Conservation (phyloP, 192 early-diverging fungal genomes). For the Entomortierella lignicola region DNA sequence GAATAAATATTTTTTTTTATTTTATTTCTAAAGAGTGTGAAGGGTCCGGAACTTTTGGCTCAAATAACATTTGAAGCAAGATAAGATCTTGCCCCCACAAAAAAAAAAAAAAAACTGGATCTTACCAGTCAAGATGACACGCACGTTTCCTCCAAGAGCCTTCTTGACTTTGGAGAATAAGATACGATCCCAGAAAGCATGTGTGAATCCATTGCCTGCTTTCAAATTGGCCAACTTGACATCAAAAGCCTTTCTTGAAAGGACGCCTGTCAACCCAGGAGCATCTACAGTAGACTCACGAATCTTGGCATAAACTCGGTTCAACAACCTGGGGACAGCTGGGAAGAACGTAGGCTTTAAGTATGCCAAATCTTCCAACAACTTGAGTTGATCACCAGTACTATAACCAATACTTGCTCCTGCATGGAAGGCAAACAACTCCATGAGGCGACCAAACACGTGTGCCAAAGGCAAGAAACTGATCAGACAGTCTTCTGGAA, state of each 20-base stretch:
- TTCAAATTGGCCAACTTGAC: conserved; percentile 73
- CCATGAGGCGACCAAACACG: conserved; percentile 81
- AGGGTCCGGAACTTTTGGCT: too few species aligned
- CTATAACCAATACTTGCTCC: conserved; percentile 85
- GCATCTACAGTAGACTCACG: conserved; percentile 65
- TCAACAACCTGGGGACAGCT: conserved; percentile 88
- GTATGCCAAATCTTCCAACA: conserved; percentile 84
- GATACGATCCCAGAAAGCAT: conserved; percentile 90
- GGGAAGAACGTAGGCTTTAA: conserved; percentile 89
- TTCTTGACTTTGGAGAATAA: conserved; percentile 82
- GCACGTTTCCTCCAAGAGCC: conserved; percentile 85
- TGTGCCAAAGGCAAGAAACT: conserved; percentile 92
- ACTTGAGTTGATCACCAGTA: conserved; percentile 73
- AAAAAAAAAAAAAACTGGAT: not conserved
- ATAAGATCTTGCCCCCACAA: too few species aligned
- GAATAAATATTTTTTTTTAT: too few species aligned
- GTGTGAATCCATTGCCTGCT: conserved; percentile 69
- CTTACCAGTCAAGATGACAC: conserved; percentile 80
- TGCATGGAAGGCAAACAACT: conserved; percentile 58
- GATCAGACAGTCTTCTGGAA: conserved; percentile 31
- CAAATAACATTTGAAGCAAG: too few species aligned
- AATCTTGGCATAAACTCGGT: conserved; percentile 88
- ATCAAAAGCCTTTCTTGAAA: conserved; percentile 69
- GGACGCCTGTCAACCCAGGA: conserved; percentile 69
- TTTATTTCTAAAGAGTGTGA: too few species aligned